Evolutionary conservation across 257 asterid genomes (phyloP), one percentile per base, ranked within the genome.

Genomic region (Dorcoceras hygrometricum): DNA sequence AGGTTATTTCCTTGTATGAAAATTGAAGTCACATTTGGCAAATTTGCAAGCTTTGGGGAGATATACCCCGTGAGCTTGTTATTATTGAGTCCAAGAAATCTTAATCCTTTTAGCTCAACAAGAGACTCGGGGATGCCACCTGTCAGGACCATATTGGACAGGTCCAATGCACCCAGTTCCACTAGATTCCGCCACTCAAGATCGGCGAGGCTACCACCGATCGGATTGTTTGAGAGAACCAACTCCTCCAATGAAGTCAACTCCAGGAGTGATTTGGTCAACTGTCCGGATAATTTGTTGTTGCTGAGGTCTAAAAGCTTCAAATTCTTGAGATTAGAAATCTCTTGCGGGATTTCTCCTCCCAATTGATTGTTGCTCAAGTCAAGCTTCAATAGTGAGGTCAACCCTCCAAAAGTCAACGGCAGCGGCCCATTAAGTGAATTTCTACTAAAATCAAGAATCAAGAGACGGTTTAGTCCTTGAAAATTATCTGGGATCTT

Each of bases 1-100:
- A 94, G 79, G 70, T 94, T 87, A 71, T 94, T 94, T 5, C 95
- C 96, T 71, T 94, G 84, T 39, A 94, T 55, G 76, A 88, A 91
- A 53, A 94, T 51, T 8, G 96, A 89, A 78, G 79, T 73, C 0
- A 82, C 77, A 78, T 82, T 80, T 5, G 97, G 89, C 79, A 90
- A 46, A 16, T 43, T 32, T 28, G 70, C 92, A 65, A 94, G 78
- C 69, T 71, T 77, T 34, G 79, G 48, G n/a, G 96, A 82, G 36
- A 90, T 75, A 1, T 53, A 65, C 57, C 99, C 99, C 9, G 77
- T 79, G 36, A 94, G 81, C 75, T 72, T 76, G 82, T 94, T 94
- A 27, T 87, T 92, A 67, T 76, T 87, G 43, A 94, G 88, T 22
- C 95, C 95, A 72, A 94, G 75, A 66, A 80, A 94, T 50, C 99